Conservation (phyloP, 176 grass and related monocot genomes). For the Neostapfia colusana region DNA sequence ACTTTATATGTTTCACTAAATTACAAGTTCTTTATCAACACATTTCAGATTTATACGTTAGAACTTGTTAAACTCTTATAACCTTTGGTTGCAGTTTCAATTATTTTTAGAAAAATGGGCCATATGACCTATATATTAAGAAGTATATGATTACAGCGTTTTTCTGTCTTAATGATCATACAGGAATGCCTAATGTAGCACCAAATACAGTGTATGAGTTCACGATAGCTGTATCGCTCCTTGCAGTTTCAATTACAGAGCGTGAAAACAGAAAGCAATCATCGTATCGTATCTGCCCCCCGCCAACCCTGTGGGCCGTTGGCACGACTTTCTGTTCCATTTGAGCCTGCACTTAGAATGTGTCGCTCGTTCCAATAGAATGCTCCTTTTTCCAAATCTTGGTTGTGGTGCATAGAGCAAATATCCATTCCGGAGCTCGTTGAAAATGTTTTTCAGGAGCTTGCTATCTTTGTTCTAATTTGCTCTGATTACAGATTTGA, state of each 20-base stretch:
- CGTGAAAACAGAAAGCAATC: not conserved
- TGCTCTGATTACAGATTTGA: slow-evolving; percentile 8
- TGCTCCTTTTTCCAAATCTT: not conserved
- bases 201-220: too few relatives aligned
- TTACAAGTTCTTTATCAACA: not conserved
- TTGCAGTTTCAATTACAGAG: too few relatives aligned
- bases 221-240: too few relatives aligned
- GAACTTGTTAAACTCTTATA: not conserved
- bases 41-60: too few relatives aligned
- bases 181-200: too few relatives aligned
- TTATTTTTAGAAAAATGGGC: too few relatives aligned
- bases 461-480: not conserved
- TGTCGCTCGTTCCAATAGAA: not conserved
- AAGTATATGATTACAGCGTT: too few relatives aligned
- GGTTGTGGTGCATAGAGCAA: not conserved
- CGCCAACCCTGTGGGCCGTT: not conserved
- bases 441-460: slow-evolving; percentile 29
- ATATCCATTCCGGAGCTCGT: slow-evolving; percentile 20
- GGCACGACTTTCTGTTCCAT: slow-evolving; percentile 8
- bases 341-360: slow-evolving; percentile 14
- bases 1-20: not conserved
- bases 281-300: not conserved
- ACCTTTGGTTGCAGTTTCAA: not conserved
- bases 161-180: too few relatives aligned
- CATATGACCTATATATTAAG: too few relatives aligned